Base-by-base conservation (phyloP, 2,329 filamentous ascomycete genomes). In the Aspergillus caelatus region DNA sequence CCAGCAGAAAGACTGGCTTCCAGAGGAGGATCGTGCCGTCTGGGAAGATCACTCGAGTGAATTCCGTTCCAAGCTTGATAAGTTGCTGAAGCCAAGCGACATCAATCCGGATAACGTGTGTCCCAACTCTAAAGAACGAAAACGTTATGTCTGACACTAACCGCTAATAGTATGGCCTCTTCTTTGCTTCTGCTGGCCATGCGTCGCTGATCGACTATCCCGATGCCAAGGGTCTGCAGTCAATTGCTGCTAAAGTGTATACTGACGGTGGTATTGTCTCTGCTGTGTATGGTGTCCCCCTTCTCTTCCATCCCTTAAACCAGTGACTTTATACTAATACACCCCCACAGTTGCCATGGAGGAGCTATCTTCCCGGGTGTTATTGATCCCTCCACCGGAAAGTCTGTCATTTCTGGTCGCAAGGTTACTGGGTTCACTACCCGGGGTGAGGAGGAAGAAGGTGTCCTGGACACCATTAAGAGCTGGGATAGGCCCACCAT, bases 181-280 rank as follows among this genome's bases (percentile, higher is more conserved):
- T 80, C 72, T 80, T 77, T 65, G 78, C 78, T 3, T 76, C 74
- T 0, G 79, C 78, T 0, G 79, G 78, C 6, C 79, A 80, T 62
- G 79, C 78, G 0, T 71, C 76, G 3, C 62, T 80, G 64, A 77
- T 80, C 43, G 78, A 81, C 62, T 81, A 79, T 58, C 79, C 79
- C 0, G 66, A 72, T 39, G 78, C 78, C 3, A 75, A 62, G 19
- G 70, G 67, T 0, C 55, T 74, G 41, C 72, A 74, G 58, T 46
- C 23, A 2, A 70, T 74, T 43, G 72, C 70, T 2, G 60, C 64
- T 11, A 63, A 72, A 21, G 69, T 80, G 9, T 79, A 70, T 34
- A 64, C 67, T 1, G 60, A 71, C 23, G 73, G 72, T 4, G 72
- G 73, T 23, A 71, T 80, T 43, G 62, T 79, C 21, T 71, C 73